These are phyloP conservation scores for Phlegmacium glaucopus DNA, from an alignment of 768 basidiomycete genomes.

Conservation along the genomic window DNA sequence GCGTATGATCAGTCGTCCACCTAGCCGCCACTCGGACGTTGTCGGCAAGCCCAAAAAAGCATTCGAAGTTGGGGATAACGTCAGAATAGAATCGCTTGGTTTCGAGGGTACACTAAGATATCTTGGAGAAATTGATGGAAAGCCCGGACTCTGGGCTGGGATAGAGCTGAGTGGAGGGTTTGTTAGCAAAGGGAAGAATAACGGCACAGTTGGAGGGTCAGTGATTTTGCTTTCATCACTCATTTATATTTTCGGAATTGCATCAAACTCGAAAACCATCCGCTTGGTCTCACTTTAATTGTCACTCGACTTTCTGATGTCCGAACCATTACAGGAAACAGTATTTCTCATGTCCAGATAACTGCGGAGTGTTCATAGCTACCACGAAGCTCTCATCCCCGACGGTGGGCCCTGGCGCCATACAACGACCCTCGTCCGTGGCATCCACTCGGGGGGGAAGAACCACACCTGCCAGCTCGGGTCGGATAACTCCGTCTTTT, in stretches of 20 bases:
- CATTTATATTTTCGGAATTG: constrained; percentile 6
- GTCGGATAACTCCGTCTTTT: constrained; percentile 49
- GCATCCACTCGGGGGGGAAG: constrained; percentile 68
- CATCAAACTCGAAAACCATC: not conserved
- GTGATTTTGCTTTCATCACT: constrained; percentile 27
- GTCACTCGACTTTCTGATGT: constrained; percentile 1
- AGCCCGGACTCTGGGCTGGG: constrained; percentile 89
- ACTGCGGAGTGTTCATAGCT: constrained; percentile 91
- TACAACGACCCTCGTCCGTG: constrained; percentile 70
- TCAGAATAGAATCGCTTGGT: constrained; percentile 84
- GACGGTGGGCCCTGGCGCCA: constrained; percentile 54
- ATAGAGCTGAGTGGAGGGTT: constrained; percentile 88
- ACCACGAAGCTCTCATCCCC: constrained; percentile 76
- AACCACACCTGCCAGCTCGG: constrained; percentile 53
- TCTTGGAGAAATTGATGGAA: constrained; percentile 84
- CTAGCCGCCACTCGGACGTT: constrained; percentile 66
- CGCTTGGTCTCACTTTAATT: not conserved
- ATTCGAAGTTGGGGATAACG: constrained; percentile 76
- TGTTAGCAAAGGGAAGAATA: constrained; percentile 90
- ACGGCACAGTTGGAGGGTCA: constrained; percentile 87
- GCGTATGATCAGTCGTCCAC: constrained; percentile 43
- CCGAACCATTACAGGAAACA: constrained; percentile 45
- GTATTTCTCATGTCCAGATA: constrained; percentile 83
- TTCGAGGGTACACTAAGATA: constrained; percentile 83
- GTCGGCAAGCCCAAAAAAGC: constrained; percentile 41